Conservation (phyloP, 169 alveolate genomes). For the Cyclospora cayetanensis region DNA sequence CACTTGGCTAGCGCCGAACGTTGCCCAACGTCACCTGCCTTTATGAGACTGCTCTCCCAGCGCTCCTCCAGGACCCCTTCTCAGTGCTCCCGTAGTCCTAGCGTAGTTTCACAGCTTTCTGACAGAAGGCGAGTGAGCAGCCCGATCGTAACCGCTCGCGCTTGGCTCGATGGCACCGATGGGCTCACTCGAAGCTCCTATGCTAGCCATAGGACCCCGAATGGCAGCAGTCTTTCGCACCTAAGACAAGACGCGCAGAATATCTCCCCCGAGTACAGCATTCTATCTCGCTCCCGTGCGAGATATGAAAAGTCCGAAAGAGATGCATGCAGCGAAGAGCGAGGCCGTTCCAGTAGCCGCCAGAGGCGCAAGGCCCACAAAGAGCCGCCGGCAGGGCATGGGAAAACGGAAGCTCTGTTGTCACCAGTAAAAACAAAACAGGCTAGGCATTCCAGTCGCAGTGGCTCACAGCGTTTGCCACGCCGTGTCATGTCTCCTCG, state of each 20-base stretch:
- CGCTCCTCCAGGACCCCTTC: constrained; percentile 50
- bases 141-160: constrained; percentile 34
- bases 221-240: background rate
- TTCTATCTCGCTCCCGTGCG: background rate
- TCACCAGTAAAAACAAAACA: background rate
- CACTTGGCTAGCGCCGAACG: too few relatives aligned
- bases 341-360: constrained; percentile 18
- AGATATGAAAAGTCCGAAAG: background rate
- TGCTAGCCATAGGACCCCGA: too few relatives aligned
- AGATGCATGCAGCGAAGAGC: background rate
- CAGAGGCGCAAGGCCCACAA: constrained; percentile 22
- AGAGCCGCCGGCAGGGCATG: background rate
- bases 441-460: background rate
- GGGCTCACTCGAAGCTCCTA: too few relatives aligned
- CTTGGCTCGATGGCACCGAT: constrained; percentile 30
- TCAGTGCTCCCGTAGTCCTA: constrained; percentile 32
- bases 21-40: constrained; percentile 56
- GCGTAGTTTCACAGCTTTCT: constrained; percentile 17
- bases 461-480: background rate
- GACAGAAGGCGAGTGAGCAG: constrained; percentile 47
- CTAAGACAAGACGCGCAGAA: too few relatives aligned
- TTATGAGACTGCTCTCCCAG: constrained; percentile 41
- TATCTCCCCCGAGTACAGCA: background rate
- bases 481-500: constrained; percentile 48
- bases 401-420: background rate